Evolutionary conservation across 257 asterid genomes (phyloP), one percentile per base, ranked within the genome.

Genomic region (Buddleja alternifolia): DNA sequence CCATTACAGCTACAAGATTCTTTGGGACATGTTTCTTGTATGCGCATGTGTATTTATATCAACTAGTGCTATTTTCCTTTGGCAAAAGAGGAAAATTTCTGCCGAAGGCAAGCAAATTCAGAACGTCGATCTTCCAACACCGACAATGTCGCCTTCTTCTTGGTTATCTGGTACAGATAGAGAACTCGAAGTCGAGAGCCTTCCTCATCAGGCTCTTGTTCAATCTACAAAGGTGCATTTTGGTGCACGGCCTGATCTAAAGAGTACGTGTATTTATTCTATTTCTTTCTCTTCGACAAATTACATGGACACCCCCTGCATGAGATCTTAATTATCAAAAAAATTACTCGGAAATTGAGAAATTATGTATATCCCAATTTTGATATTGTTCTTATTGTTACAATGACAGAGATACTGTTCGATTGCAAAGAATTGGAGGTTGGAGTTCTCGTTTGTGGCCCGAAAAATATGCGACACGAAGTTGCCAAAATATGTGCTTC

Each of bases 101-200:
- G 34, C 37, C 8, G 81, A 82, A 23, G 72, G 58, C 17, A 70
- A 65, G 54, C 83, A 88, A 54, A 72, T 86, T 55, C 77, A 80
- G 83, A 86, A 62, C 53, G 32, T 63, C 10, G 86, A 76, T 39
- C 11, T 65, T 23, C 70, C 69, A 10, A 76, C 71, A 0, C 85
- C 85, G 8, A 66, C 60, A 10, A 53, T 69, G 56, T 84, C 86
- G 8, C 81, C 84, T 6, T 74, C 83, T 9, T 79, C 87, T 6
- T 88, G 88, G 85, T 21, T 73, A 34, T 25, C 77, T 6, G 63
- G 53, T 23, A 45, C 60, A 0, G 96, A 75, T 8, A 74, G 78
- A 47, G 91, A 88, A 50, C 71, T 86, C 3, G 91, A 88, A 50
- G 69, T 86, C 3, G 93, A 88, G 80, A 84, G 85, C 77, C 80